These are phyloP conservation scores for Termitomyces sp. DNA, from an alignment of 768 basidiomycete genomes.

Conservation along the genomic window DNA sequence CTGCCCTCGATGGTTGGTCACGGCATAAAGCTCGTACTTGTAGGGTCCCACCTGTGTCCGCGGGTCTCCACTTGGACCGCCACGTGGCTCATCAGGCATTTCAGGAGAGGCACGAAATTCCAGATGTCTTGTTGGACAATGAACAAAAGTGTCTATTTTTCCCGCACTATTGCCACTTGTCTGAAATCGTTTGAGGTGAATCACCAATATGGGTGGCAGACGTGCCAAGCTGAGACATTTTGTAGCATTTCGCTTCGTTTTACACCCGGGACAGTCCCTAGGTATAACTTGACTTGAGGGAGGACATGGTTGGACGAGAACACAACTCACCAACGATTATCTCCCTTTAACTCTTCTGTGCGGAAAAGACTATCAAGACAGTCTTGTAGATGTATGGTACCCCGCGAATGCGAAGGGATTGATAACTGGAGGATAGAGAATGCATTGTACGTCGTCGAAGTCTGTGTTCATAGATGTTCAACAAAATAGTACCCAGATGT, in stretches of 20 bases:
- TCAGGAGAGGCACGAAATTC: slow-evolving; percentile 53
- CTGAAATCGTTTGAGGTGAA: slow-evolving; percentile 91
- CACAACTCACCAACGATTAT: slow-evolving; percentile 80
- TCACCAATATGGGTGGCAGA: slow-evolving; percentile 86
- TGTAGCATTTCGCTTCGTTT: slow-evolving; percentile 76
- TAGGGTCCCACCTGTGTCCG: slow-evolving; percentile 83
- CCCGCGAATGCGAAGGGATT: slow-evolving; percentile 53
- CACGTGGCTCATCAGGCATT: slow-evolving; percentile 55
- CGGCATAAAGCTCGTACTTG: slow-evolving; percentile 89
- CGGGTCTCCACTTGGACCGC: slow-evolving; percentile 57
- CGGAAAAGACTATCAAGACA: slow-evolving; percentile 91
- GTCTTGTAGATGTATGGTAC: slow-evolving; percentile 65
- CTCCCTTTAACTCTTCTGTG: slow-evolving; percentile 85
- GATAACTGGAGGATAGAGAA: slow-evolving; percentile 95
- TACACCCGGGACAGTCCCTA: slow-evolving; percentile 96
- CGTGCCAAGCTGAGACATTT: slow-evolving; percentile 89
- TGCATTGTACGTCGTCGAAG: slow-evolving; percentile 94
- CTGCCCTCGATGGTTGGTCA: slow-evolving; percentile 95
- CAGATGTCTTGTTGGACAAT: slow-evolving; percentile 68
- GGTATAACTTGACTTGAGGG: neutral
- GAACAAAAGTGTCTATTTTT: slow-evolving; percentile 93
- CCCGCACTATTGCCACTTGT: slow-evolving; percentile 90
- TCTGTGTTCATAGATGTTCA: slow-evolving; percentile 41
- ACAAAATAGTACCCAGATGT: neutral
- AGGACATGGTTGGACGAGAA: neutral